Evolutionary conservation across 768 basidiomycete species (phyloP), one percentile per base, ranked within the genome.

Genomic region (Boletus bicolor): DNA sequence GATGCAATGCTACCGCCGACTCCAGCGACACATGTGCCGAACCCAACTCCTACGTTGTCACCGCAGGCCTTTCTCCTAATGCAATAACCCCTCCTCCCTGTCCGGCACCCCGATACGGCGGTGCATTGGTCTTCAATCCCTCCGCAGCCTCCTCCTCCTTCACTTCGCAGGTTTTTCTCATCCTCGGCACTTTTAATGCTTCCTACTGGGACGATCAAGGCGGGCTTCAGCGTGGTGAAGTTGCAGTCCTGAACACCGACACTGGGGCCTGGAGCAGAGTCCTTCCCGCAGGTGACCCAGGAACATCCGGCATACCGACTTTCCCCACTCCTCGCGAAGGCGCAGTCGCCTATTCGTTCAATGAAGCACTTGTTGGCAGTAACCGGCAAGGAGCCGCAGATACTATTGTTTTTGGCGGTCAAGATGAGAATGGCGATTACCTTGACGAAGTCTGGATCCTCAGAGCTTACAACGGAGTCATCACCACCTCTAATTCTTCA

Each of bases 381-480:
- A 70, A 77, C 38, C 76, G 81, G 24, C 67, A 63, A 24, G 62
- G 62, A 19, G 81, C 79, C 19, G 76, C 87, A 26, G 91, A 93
- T 65, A 86, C 82, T 17, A 78, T 93, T 44, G 82, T 92, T 10
- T 93, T 90, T 59, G 91, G 91, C 35, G 91, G 91, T 39, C 79
- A 80, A 61, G 88, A 90, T 66, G 74, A 76, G 43, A 67, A 73
- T 53, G 90, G 90, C 14, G 81, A 75, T 26, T 85, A 88, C 64
- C 75, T 91, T 4, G 79, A 83, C 39, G 91, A 93, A 53, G 65
- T 93, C 11, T 93, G 91, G 91, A 68, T 93, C 8, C 76, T 93
- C 57, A 77, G 91, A 51, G 81, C 87, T 5, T 92, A 91, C 69
- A 77, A 79, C 57, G 85, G 77, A n/a, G 69, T 77, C 34, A 64